phyloP scores from a whole-genome alignment of 441 rosid genomes.

The Isatis lusitanica region DNA sequence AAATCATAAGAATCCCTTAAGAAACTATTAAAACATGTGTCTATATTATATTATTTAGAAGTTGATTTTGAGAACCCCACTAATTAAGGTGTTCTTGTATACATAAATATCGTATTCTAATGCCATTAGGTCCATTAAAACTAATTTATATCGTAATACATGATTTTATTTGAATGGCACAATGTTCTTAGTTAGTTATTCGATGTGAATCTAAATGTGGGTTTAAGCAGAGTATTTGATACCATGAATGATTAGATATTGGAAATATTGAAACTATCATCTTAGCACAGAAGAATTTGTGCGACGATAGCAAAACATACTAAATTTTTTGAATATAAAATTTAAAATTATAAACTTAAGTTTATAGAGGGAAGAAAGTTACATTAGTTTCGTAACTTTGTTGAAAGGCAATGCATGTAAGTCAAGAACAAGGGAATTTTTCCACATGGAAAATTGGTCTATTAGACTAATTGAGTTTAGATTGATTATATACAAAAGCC shows the following conservation, averaged over 20 bases:
- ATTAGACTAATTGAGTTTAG: background rate
- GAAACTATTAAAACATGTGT: too few species aligned
- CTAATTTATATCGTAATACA: background rate
- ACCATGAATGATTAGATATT: background rate
- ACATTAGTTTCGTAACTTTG: too few species aligned
- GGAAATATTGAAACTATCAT: background rate
- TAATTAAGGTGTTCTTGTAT: too few species aligned
- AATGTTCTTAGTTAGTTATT: conserved; percentile 14
- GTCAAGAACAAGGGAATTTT: background rate
- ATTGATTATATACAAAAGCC: background rate
- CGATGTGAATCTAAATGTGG: conserved; percentile 17
- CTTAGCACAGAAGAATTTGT: background rate
- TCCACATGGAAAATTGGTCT: background rate
- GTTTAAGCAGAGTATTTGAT: conserved; percentile 24
- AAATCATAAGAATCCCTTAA: too few species aligned
- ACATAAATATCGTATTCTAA: background rate
- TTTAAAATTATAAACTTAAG: too few species aligned
- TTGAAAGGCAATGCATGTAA: too few species aligned
- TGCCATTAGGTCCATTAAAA: background rate
- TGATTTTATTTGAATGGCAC: background rate
- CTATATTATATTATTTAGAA: too few species aligned
- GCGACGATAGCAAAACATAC: background rate
- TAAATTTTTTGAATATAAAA: background rate
- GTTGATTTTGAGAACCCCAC: too few species aligned
- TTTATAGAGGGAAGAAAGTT: too few species aligned